Evolutionary conservation across 2,329 filamentous ascomycete genomes (phyloP), one percentile per base, ranked within the genome.

Genomic region (Lecanicillium sp.): DNA sequence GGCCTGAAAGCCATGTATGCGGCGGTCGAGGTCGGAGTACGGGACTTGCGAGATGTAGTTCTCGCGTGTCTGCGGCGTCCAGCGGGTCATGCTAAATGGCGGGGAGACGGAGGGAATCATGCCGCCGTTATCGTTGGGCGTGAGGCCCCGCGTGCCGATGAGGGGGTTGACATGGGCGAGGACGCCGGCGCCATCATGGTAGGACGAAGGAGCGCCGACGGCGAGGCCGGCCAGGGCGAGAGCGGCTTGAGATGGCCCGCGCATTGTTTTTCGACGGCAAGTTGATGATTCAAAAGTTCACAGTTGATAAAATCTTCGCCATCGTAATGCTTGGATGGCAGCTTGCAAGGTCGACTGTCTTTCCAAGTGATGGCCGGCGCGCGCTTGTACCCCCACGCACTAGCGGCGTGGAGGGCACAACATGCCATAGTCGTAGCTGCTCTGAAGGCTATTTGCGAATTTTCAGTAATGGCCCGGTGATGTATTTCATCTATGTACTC

Each of bases 1-100:
- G 8, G 70, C 71, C 54, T 74, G 71, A 47, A 74, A 74, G 1
- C 72, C 71, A 50, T 74, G 72, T 8, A 74, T 64, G 20, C 65
- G 64, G 1, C 54, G 49, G 48, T 75, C 71, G 12, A 62, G 52
- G 44, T 73, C 67, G 20, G 68, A 62, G 55, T 74, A 74, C 0
- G 71, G 69, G 12, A 70, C 70, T 51, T 74, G 71, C 1, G 67
- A 71, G 44, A 74, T 75, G 58, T 67, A 74, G 52, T 75, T 75
- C 58, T 69, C 67, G 23, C 67, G 61, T 5, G 71, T 73, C 56
- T 74, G 70, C 3, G 71, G 64, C 9, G 70, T 73, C 72, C 72
- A 75, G n/a, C 72, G 64, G 7, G 72, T 74, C 70, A 73, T 74
- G n/a, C 65, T 70, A 48, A 74, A 70, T 2, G 67, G 68, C 30